Evolutionary conservation across 805 yeast species (phyloP), one percentile per base, ranked within the genome.

Genomic region (Jamesozyma rosinii): DNA sequence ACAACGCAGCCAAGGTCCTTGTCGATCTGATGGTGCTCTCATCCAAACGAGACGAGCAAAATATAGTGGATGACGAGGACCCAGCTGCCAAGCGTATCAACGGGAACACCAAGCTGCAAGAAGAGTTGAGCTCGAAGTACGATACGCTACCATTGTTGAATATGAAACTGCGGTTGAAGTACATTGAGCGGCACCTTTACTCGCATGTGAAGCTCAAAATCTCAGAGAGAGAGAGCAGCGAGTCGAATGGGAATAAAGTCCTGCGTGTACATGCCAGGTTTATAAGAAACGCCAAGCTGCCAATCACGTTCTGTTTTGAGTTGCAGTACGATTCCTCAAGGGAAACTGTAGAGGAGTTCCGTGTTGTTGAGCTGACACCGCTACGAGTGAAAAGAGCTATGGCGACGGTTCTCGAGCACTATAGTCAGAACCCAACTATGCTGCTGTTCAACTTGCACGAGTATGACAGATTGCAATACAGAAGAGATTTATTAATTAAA

Each of bases 131-230:
- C 6, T 14, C 44, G 20, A 59, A 58, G 38, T 52, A 48, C 41
- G 64, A 59, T 38, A 53, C 61, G 1, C 32, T 59, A 41, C 64
- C 65, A 2, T 22, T 60, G 19, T 42, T 57, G 24, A 56, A 58
- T 37, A 50, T 52, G 49, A 45, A 50, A 17, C 17, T 47, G 33
- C 38, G 65, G 27, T 38, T 57, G 26, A 21, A 44, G 21, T 49
- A 50, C 42, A 27, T 60, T 36, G 41, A 24, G 30, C 40, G 50
- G 5, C 41, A 38, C 37, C 20, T 50, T 31, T 57, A 52, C 40
- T 49, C 55, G 5, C 17, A 44, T 33, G 47, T 53, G 13, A 38
- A 40, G 14, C 33, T 54, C 20, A 34, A 38, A 5, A 36, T 45
- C 4, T 15, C 17, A 5, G 38, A 17, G 9, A 17, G 13, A 4